phyloP scores from a whole-genome alignment of 1,284 basidiomycete species.

The Cystobasidium sp. region DNA sequence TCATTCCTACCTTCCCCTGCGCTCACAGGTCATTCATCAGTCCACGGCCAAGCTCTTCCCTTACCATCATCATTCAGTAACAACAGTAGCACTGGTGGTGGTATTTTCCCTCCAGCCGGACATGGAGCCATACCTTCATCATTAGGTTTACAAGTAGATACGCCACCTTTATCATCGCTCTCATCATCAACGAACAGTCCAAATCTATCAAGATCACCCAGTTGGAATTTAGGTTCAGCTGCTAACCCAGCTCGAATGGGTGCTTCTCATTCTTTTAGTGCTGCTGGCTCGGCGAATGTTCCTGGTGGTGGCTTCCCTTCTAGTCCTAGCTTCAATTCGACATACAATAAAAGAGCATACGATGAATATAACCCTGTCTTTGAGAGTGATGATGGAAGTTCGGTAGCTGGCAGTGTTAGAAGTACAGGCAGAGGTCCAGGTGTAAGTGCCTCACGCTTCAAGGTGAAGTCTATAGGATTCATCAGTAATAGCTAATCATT shows the following conservation, averaged over 20 bases:
- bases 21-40: conserved; percentile 2
- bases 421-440: conserved; percentile 33
- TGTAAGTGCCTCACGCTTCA: not conserved
- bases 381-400: conserved; percentile 26
- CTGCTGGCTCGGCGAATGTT: not conserved
- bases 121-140: not conserved
- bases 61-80: not conserved
- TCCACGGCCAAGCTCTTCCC: not conserved
- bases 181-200: not conserved
- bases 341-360: conserved; percentile 16
- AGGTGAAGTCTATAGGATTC: not conserved
- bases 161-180: not conserved
- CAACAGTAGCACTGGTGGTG: no score
- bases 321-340: conserved; percentile 14
- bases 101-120: no score
- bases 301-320: not conserved
- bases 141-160: conserved; percentile 3
- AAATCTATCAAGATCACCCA: conserved; percentile 3
- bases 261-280: no score
- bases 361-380: conserved; percentile 40
- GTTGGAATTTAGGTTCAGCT: not conserved
- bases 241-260: no score
- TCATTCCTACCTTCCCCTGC: not conserved
- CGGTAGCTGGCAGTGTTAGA: conserved; percentile 32
- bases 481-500: not conserved